Conservation (phyloP, 2,329 filamentous ascomycete genomes). For the Iodosphaeria phyllophila region DNA sequence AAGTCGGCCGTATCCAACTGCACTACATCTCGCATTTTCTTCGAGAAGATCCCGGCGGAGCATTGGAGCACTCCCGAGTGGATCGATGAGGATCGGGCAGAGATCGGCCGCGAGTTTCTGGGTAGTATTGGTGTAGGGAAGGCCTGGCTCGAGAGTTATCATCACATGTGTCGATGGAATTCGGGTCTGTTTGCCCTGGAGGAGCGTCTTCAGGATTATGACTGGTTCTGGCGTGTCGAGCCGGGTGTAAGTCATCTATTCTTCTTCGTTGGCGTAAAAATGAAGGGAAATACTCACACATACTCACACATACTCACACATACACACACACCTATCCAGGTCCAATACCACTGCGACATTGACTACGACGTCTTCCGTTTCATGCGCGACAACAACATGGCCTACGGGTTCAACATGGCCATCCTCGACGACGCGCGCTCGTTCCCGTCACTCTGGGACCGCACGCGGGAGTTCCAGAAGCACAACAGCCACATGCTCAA, state of each 20-base stretch:
- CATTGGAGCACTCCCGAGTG: conserved; percentile 60
- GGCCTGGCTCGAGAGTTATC: conserved; percentile 44
- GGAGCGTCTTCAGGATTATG: conserved; percentile 41
- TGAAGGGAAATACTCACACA: no score
- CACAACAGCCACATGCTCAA: conserved; percentile 23
- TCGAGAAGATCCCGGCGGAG: conserved; percentile 54
- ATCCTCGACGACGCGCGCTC: conserved; percentile 24
- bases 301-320: background rate
- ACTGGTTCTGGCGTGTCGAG: conserved; percentile 43
- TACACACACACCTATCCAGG: conserved; percentile 14
- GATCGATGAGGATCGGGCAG: conserved; percentile 49
- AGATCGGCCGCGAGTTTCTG: conserved; percentile 42
- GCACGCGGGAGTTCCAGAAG: conserved; percentile 25
- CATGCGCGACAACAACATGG: conserved; percentile 70
- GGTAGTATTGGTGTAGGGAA: conserved; percentile 49
- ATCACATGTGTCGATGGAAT: conserved; percentile 71
- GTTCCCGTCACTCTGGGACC: conserved; percentile 24
- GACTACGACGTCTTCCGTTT: conserved; percentile 76
- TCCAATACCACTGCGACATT: conserved; percentile 38
- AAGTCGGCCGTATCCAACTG: conserved; percentile 46
- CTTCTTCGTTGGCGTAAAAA: no score
- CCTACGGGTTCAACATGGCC: conserved; percentile 46
- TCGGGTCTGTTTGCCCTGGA: conserved; percentile 69
- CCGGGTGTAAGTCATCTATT: conserved; percentile 29
- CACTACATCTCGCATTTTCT: conserved; percentile 53